Conservation (phyloP, 2,329 filamentous ascomycete species). For the Claviceps lovelessii region DNA sequence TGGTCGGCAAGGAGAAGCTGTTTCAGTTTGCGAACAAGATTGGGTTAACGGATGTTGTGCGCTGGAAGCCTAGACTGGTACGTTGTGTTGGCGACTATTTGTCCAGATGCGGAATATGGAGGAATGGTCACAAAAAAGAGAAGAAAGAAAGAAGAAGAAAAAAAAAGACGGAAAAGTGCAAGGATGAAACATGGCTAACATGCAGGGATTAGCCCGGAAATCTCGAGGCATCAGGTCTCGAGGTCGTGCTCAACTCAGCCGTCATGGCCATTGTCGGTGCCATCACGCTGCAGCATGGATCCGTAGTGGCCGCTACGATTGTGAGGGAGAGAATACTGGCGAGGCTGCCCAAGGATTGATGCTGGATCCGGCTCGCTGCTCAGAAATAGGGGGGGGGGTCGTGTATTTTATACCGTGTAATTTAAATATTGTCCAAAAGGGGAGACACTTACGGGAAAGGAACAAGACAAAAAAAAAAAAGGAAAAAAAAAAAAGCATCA, state of each 20-base stretch:
- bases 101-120: too few species aligned
- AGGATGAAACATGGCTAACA: not conserved
- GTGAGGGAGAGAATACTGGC: conserved; percentile 61
- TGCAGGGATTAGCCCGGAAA: conserved; percentile 40
- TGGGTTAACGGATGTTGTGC: conserved; percentile 58
- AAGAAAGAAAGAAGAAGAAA: not conserved
- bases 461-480: too few species aligned
- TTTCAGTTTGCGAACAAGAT: conserved; percentile 53
- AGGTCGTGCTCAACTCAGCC: conserved; percentile 60
- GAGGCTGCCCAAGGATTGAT: conserved; percentile 12
- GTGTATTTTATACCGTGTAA: not conserved
- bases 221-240: conserved; percentile 56
- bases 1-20: conserved; percentile 52
- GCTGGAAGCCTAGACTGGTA: conserved; percentile 83
- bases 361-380: not conserved
- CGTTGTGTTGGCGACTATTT: conserved; percentile 14
- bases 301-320: conserved; percentile 58
- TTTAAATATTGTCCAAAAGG: not conserved
- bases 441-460: not conserved
- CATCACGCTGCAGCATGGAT: conserved; percentile 75
- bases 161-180: not conserved
- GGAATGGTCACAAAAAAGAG: not conserved
- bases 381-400: not conserved
- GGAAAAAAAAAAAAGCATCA: not conserved
- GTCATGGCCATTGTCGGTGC: conserved; percentile 81